phyloP scores from a whole-genome alignment of 768 basidiomycete species.

The Dioszegia hungarica region DNA sequence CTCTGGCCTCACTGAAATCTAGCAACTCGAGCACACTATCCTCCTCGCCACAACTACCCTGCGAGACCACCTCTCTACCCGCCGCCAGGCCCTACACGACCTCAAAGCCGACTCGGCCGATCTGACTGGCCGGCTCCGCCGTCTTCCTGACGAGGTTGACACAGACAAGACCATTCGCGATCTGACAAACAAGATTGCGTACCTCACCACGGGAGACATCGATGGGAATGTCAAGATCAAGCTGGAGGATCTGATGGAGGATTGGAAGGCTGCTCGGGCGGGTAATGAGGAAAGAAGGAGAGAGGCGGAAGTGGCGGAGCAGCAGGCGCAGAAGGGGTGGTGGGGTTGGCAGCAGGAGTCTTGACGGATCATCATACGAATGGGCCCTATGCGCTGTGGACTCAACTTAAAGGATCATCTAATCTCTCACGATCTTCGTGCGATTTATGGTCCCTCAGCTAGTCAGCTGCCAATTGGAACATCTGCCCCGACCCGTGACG shows the following conservation, averaged over 20 bases:
- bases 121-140: slow-evolving; percentile 8
- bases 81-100: background rate
- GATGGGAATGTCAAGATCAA: slow-evolving; percentile 22
- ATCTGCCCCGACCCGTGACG: too few relatives aligned
- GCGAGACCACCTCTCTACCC: slow-evolving; percentile 10
- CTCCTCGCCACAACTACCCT: slow-evolving; percentile 18
- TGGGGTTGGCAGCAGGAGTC: too few relatives aligned
- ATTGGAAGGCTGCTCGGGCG: slow-evolving; percentile 21
- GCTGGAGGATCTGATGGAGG: slow-evolving; percentile 18
- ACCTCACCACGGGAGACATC: slow-evolving; percentile 27
- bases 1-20: too few relatives aligned
- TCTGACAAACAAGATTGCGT: slow-evolving; percentile 24
- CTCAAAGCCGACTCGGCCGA: slow-evolving; percentile 6
- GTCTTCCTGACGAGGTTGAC: slow-evolving; percentile 19
- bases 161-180: slow-evolving; percentile 19
- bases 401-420: too few relatives aligned
- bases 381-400: too few relatives aligned
- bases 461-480: too few relatives aligned
- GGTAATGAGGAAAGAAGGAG: slow-evolving; percentile 13
- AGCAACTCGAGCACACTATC: slow-evolving; percentile 27
- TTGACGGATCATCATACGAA: too few relatives aligned
- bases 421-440: too few relatives aligned
- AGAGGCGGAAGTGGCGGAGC: slow-evolving; percentile 1
- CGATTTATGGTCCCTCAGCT: too few relatives aligned
- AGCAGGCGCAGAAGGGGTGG: background rate